Percentiles rank a stretch among this genome's conserved stretches.
These are phyloP conservation scores for Penicillium brevicompactum DNA, from an alignment of 2,329 filamentous ascomycete genomes.

Conservation along the genomic window DNA sequence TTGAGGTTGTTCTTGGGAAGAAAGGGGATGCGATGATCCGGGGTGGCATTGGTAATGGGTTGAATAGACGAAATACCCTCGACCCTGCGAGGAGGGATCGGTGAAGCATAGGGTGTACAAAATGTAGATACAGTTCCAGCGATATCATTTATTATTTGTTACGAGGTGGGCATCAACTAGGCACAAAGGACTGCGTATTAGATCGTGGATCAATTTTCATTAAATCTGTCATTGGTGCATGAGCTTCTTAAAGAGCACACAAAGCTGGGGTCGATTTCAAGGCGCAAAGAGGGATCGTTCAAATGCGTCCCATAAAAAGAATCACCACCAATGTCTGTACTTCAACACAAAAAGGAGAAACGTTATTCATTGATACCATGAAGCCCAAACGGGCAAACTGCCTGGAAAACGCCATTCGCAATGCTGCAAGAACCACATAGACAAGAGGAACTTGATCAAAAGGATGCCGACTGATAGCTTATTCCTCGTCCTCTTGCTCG, in stretches of 20 bases:
- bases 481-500: not conserved
- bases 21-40: constrained; percentile 55
- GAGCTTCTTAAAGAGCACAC: too few species aligned
- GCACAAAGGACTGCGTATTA: too few species aligned
- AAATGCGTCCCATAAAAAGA: too few species aligned
- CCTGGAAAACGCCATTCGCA: not conserved
- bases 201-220: too few species aligned
- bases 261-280: too few species aligned
- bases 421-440: constrained; percentile 3
- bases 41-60: constrained; percentile 41
- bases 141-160: not conserved
- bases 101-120: not conserved
- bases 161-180: not conserved
- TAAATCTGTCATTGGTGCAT: too few species aligned
- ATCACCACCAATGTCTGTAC: too few species aligned
- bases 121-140: too few species aligned
- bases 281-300: too few species aligned
- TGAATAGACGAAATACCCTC: constrained; percentile 63
- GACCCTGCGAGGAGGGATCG: constrained; percentile 26
- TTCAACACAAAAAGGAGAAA: not conserved
- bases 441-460: not conserved
- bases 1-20: constrained; percentile 75
- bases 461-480: not conserved
- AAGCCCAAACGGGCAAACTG: not conserved
- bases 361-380: not conserved